Base-by-base conservation (phyloP, 2,329 filamentous ascomycete species). In the Penicillium sp. region DNA sequence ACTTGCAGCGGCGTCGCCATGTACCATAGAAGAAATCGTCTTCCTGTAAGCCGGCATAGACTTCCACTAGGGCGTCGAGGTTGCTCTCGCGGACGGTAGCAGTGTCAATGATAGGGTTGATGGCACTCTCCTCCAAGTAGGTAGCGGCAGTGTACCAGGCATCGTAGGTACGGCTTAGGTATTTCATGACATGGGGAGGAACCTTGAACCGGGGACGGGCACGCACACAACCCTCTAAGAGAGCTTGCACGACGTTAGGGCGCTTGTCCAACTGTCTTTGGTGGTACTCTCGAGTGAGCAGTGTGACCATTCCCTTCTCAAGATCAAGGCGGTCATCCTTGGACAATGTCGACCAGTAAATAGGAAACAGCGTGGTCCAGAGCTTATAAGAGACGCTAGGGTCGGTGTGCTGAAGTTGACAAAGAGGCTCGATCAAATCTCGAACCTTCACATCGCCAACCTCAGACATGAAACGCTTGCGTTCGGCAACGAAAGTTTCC, bases 11-110 rank as follows among this genome's bases (percentile, higher is more conserved):
- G 55, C 95, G 87, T 58, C 95, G 88, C 95, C 95, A 99, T 0
- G 93, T 96, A 9, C 95, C 95, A 63, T 99, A 98, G 74, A 98
- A 99, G 48, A 99, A 81, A 72, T 99, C 95, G 50, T 98, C 93
- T 73, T 99, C 96, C 69, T 96, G 91, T 14, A 99, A 80, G 1
- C 88, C 87, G 6, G 92, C 87, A 70, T 99, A 99, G 3, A 98
- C 82, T 69, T 98, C 93, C 9, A 96, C 87, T n/a, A 99, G 80
- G 0, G 95, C 95, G 75, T 99, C 95, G 5, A 98, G 83, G 64
- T 96, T 98, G 77, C 93, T 98, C 74, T 99, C 96, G 31, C 92
- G 85, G 21, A 96, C 89, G 45, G 85, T 87, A 1, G 90, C 80
- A 1, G 93, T 96, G 67, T 98, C 93, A 42, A 92, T 86, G 25